Evolutionary conservation across 805 yeast species (phyloP), one percentile per base, ranked within the genome.

Genomic region (Saccharomycopsis fibuligera): DNA sequence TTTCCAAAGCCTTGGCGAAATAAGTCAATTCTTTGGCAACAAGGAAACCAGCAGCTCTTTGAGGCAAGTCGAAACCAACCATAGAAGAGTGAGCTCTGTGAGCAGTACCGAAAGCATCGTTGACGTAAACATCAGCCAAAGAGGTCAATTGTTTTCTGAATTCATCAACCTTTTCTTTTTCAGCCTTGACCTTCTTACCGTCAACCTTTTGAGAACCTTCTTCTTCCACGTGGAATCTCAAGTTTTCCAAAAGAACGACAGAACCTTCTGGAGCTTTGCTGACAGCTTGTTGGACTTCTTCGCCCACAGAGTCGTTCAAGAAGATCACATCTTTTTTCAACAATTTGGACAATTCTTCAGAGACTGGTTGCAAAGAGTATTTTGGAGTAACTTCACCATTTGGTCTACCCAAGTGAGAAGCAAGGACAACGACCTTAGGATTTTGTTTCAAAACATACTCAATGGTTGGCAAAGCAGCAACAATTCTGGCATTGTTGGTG

Each of bases 41-140:
- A 64, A 93, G 76, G 96, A 91, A 95, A 70, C 99, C 99, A 58
- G 97, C 85, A 62, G 98, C 99, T 74, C 93, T 86, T 75, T 88
- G 90, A 57, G 95, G 90, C 62, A 88, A 79, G 61, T 91, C 90
- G 62, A 93, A 78, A 66, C 99, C 99, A 63, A 93, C 99, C 90
- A 93, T 91, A 43, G 99, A 93, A 48, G 97, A 89, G 78, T 93
- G 99, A 56, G 99, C 99, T 79, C 99, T 88, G 85, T 93, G 99
- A 50, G 98, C 97, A 56, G 99, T 93, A 70, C 99, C 99, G 65
- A 93, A 93, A 51, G 97, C 98, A 69, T 93, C 99, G 75, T 93
- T 84, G 68, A 93, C 81, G 78, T 93, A 93, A 57, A 93, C 96
- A 64, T 93, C 99, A 59, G 97, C 98, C 64, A 93, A 78, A 49